Base-by-base conservation (phyloP, 306 rosid genomes). In the Malus sieversii region DNA sequence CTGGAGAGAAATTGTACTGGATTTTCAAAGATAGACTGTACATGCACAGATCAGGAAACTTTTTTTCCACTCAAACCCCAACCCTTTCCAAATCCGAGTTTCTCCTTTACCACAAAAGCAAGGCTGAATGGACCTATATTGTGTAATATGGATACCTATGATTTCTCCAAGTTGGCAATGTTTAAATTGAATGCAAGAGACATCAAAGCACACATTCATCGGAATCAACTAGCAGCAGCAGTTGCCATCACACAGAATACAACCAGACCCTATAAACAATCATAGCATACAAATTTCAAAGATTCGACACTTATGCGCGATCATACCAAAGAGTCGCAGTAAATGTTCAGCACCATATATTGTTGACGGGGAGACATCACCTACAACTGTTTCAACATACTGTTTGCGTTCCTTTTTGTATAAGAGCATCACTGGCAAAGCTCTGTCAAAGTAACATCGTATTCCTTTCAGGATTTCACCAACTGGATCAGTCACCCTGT, bases 341-440 rank as follows among this genome's bases (percentile, higher is more conserved):
- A 95, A 81, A 89, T 95, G 99, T 83, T 95, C 99, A 27, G 97
- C 99, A 52, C 99, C 99, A 57, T 95, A 95, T 74, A 92, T 78
- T 65, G 91, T 81, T 44, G 98, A 92, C 1, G 99, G 97, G 66
- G 99, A 89, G 75, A 86, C 84, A 71, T 85, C 82, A 80, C 87
- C 93, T 5, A 53, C 71, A 42, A 95, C 75, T 30, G 79, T 73
- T 68, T 92, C 96, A 61, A 75, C 84, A 79, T 85, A 92, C 77
- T 92, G 99, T 83, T 89, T 84, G 88, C 92, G 99, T 80, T 95
- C 99, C 57, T 85, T 95, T 78, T 89, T 90, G 84, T 95, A 92
- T 55, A 95, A 88, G 72, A 95, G 98, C 92, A 95, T 85, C 83
- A 82, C 77, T 66, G 99, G 93, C 89, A 95, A 79, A 25, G 99